Evolutionary conservation across 768 basidiomycete genomes (phyloP), one percentile per base, ranked within the genome.

Genomic region (Leccinum boreale): DNA sequence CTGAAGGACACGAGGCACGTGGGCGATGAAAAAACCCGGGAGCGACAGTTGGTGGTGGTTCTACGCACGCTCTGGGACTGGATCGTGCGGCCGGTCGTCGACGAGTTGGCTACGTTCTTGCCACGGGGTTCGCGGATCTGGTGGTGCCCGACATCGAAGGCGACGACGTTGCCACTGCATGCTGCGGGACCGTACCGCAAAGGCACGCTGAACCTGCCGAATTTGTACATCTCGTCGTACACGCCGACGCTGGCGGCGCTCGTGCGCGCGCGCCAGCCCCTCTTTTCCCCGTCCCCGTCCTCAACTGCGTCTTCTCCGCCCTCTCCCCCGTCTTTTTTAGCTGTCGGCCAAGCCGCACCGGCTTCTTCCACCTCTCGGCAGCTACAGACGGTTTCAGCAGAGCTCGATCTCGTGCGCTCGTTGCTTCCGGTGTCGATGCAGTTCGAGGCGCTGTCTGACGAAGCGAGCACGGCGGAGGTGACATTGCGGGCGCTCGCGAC

Each of bases 121-220:
- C 64, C 67, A 4, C 62, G 60, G 10, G 67, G 64, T 17, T 52
- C 67, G 56, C 59, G 68, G n/a, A 64, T 73, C 50, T 71, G 67
- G 63, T 74, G 74, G 74, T 75, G 71, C 35, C 68, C 69, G 2
- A 71, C 74, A 14, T 71, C 73, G 6, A 67, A 60, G 36, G 52
- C 73, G 21, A 59, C 68, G 3, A 63, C 71, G 10, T 58, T 74
- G 29, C 74, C 73, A 3, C 54, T 74, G 44, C 74, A 74, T 33
- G 73, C 68, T 1, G 67, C 74, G 1, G 74, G 74, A 1, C 60
- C 67, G 5, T 73, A 68, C 45, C 64, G 64, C 54, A 59, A 56
- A 21, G 52, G 58, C 14, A 52, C 26, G 1, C 24, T 28, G 10
- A 61, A 60, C 52, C 48, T 64, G 52, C 9, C 62, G 1, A 56